phyloP scores from a whole-genome alignment of 441 rosid species.

The Erodium texanum region DNA sequence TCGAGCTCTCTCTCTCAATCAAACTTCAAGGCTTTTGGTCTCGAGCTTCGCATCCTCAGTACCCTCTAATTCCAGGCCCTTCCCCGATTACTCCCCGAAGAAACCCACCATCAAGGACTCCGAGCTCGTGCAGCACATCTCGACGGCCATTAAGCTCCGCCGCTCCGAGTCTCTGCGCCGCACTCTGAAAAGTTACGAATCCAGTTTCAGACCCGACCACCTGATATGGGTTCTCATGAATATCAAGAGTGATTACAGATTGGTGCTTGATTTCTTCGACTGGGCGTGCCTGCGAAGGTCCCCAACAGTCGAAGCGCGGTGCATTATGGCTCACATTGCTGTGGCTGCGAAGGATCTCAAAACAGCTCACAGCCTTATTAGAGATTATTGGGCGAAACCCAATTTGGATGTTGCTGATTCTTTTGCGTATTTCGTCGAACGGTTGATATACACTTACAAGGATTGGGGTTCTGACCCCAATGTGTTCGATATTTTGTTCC shows the following conservation, averaged over 20 bases:
- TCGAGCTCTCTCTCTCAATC: slow-evolving; percentile 21
- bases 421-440: slow-evolving; percentile 45
- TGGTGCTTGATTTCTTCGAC: slow-evolving; percentile 70
- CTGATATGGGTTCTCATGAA: slow-evolving; percentile 82
- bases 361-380: slow-evolving; percentile 40
- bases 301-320: slow-evolving; percentile 60
- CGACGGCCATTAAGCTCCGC: slow-evolving; percentile 52
- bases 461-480: slow-evolving; percentile 80
- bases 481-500: slow-evolving; percentile 72
- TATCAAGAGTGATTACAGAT: slow-evolving; percentile 52
- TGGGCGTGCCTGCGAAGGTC: slow-evolving; percentile 62
- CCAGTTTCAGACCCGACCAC: slow-evolving; percentile 63
- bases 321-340: slow-evolving; percentile 54
- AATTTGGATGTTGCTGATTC: slow-evolving; percentile 41
- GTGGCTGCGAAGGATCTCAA: slow-evolving; percentile 53
- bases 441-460: slow-evolving; percentile 64
- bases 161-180: slow-evolving; percentile 47
- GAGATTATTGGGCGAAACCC: slow-evolving; percentile 54
- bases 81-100: slow-evolving; percentile 78
- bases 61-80: slow-evolving; percentile 43
- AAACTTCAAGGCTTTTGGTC: slow-evolving; percentile 18
- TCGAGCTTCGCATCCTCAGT: slow-evolving; percentile 26
- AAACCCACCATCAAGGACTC: slow-evolving; percentile 38
- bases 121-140: slow-evolving; percentile 48
- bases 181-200: slow-evolving; percentile 56